A percentile compares a stretch with the other conserved stretches of the same genome.
Conservation (phyloP, 2,329 filamentous ascomycete genomes). For the Neofusicoccum umdonicola region DNA sequence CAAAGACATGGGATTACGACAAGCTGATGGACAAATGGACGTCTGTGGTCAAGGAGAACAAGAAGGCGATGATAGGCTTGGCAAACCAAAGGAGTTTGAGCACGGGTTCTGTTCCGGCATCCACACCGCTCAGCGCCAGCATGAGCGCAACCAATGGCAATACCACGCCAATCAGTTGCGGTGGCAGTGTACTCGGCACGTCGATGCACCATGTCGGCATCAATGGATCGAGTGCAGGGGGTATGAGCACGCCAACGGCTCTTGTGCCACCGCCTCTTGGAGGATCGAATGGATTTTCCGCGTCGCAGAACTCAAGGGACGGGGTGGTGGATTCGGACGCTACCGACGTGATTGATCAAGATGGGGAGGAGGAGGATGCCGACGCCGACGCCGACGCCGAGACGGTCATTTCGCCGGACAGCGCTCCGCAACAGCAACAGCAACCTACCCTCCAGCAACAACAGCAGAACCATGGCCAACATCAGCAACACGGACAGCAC, state of each 20-base stretch:
- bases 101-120: neutral
- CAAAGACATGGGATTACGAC: slow-evolving; percentile 42
- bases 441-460: neutral
- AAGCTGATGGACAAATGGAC: slow-evolving; percentile 42
- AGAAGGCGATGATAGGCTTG: slow-evolving; percentile 29
- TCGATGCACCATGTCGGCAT: slow-evolving; percentile 1
- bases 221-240: neutral
- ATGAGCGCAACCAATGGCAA: neutral
- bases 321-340: slow-evolving; percentile 12
- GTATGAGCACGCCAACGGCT: neutral
- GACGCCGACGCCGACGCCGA: slow-evolving; percentile 17
- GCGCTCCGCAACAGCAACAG: slow-evolving; percentile 8
- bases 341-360: slow-evolving; percentile 12
- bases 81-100: slow-evolving; percentile 34
- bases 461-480: slow-evolving; percentile 4
- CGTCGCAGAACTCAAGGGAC: slow-evolving; percentile 1
- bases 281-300: neutral
- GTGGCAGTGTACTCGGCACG: neutral
- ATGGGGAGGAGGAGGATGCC: slow-evolving; percentile 6
- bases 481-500: slow-evolving; percentile 10
- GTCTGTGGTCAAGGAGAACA: slow-evolving; percentile 33
- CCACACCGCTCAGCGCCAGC: neutral
- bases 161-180: neutral
- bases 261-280: neutral
- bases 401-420: slow-evolving; percentile 5